Base-by-base conservation (phyloP, 1,139 yeast genomes). In the Blastobotrys indianensis region DNA sequence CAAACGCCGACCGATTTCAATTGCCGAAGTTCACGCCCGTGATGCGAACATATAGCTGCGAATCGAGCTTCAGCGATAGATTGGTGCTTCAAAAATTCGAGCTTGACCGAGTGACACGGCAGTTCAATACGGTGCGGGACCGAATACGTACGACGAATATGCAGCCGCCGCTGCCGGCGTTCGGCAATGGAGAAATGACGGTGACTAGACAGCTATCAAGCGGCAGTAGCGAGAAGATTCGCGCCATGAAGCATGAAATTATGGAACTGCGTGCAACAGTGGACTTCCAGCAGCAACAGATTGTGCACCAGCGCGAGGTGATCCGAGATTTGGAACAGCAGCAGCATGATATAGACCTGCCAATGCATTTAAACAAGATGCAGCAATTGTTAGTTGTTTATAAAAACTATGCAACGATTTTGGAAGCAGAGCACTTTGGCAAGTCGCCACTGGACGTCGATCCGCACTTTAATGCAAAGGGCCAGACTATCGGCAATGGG, bases 81-180 rank as follows among this genome's bases (percentile, higher is more conserved):
- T 34, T 41, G 6, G 41, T 38, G 20, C 16, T 32, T n/a, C 31
- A 37, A 23, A 25, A 36, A 34, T 38, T 44, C 33, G 47, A 33
- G 37, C 32, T 44, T 31, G 43, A 35, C 31, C 34, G 37, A 9
- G 13, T 39, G 10, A 20, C 23, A 4, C 38, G 39, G 7, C 34
- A 41, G 29, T 41, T 28, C 39, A 29, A 12, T 8, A 10, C n/a
- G n/a, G 11, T 31, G 25, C 10, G 23, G 7, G 6, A 23, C n/a
- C 29, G 11, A 28, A 35, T 17, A 3, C 4, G 10, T 11, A 7
- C 25, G 25, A 20, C 25, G 6, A 33, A 17, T 17, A 15, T 13
- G 16, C 36, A 33, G 6, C 36, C 7, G 17, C 36, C 15, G 17
- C 3, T 15, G 16, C 25, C 7, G n/a, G n/a, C n/a, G n/a, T n/a